Base-by-base conservation (phyloP, 1,139 yeast genomes). In the Spathaspora sp. region DNA sequence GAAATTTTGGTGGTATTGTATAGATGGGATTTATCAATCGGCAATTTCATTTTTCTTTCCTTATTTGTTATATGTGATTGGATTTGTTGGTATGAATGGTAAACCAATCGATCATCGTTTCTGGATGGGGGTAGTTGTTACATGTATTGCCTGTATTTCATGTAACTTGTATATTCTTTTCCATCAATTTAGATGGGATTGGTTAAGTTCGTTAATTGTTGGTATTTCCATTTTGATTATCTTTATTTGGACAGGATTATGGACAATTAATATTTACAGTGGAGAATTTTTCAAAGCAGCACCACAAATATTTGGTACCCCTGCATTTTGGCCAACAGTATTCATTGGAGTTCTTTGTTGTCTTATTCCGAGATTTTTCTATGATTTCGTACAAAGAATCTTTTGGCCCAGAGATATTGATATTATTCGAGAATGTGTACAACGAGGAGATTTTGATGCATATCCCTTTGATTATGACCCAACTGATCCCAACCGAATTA, bases 161-260 rank as follows among this genome's bases (percentile, higher is more conserved):
- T 89, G 97, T 68, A 89, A 93, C 64, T 56, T 82, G 11, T 91
- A 86, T 68, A 84, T 93, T 44, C 61, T 89, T 58, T 66, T 86
- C 55, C 96, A 90, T 62, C 96, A 89, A 66, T 82, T 82, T 61
- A 78, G 96, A 60, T 93, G 99, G 99, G 99, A 93, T 67, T 89
- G 96, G 95, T 70, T 89, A 46, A 81, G 91, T 4, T 56, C 76
- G 16, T 60, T 87, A 45, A 76, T 89, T 58, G 80, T 82, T 48
- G 68, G 70, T 8, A 59, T 91, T 39, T 87, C 96, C 7, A 78
- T 82, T 47, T 59, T 90, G 49, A 59, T 90, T 42, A 74, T 89
- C 42, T 87, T 82, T 64, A 83, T 81, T 47, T 91, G 98, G 97
- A 84, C 97, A 1, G 97, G 97, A 43, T 74, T 91, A 43, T 93